Percentiles rank a stretch among this genome's conserved stretches.
Conservation (phyloP, 176 grass and related monocot genomes). For the Oropetium thomaeum region DNA sequence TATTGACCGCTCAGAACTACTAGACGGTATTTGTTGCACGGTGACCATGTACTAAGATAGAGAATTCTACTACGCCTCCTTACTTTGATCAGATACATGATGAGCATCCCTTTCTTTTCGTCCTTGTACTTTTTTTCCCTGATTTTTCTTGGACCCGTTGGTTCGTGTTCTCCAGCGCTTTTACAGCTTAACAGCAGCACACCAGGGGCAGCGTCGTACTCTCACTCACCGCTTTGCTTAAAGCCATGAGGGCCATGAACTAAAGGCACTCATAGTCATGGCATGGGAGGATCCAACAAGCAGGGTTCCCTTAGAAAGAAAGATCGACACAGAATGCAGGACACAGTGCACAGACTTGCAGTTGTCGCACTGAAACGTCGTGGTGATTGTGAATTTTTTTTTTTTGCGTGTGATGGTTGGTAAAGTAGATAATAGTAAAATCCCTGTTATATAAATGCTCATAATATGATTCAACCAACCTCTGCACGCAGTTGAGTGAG, state of each 20-base stretch:
- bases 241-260: background rate
- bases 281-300: background rate
- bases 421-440: background rate
- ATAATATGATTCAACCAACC: background rate
- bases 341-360: background rate
- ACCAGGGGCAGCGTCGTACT: background rate
- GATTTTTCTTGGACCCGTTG: constrained; percentile 8
- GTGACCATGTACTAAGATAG: background rate
- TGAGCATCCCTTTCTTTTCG: background rate
- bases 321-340: background rate
- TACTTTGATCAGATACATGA: constrained; percentile 8
- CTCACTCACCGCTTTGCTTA: constrained; percentile 25
- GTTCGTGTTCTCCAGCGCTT: background rate
- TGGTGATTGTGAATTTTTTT: background rate
- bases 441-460: constrained; percentile 13
- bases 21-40: constrained; percentile 37
- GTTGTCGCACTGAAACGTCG: background rate
- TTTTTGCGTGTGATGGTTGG: background rate
- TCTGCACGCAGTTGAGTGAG: background rate
- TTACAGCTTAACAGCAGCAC: background rate
- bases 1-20: background rate
- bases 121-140: background rate
- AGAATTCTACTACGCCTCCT: no score
- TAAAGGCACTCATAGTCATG: constrained; percentile 8
- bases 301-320: background rate